These are phyloP conservation scores for Fusarium hainanense DNA, from an alignment of 2,329 filamentous ascomycete genomes.

Conservation along the genomic window DNA sequence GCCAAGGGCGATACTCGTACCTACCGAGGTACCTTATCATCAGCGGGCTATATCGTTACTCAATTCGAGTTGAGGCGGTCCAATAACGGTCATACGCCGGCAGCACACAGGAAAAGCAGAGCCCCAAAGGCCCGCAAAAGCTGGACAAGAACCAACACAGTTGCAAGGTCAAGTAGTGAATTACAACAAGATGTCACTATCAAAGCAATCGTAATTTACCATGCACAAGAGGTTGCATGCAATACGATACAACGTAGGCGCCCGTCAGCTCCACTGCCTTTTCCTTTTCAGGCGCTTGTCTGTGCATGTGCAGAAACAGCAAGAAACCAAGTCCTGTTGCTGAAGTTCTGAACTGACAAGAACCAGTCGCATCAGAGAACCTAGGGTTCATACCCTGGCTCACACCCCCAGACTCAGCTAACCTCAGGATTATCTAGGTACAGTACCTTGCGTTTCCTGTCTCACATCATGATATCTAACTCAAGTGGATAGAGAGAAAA, in stretches of 20 bases:
- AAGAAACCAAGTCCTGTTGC: constrained; percentile 5
- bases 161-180: not conserved
- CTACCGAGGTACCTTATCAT: not conserved
- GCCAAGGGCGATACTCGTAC: constrained; percentile 10
- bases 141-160: constrained; percentile 26
- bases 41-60: constrained; percentile 11
- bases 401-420: constrained; percentile 34
- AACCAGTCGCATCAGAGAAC: constrained; percentile 11
- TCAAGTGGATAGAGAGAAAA: constrained; percentile 35
- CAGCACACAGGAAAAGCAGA: constrained; percentile 20
- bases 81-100: constrained; percentile 28
- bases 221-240: constrained; percentile 13
- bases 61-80: constrained; percentile 19
- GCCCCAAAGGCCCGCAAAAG: constrained; percentile 35
- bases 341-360: constrained; percentile 21
- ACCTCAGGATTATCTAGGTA: constrained; percentile 29
- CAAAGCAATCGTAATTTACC: constrained; percentile 12
- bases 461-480: constrained; percentile 36
- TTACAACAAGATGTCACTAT: constrained; percentile 22
- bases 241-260: not conserved
- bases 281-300: constrained; percentile 8
- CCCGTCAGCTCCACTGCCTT: constrained; percentile 16
- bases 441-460: constrained; percentile 34
- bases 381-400: constrained; percentile 1
- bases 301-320: constrained; percentile 12